Evolutionary conservation across 768 basidiomycete species (phyloP), one percentile per base, ranked within the genome.

Genomic region (Pleurotus citrinopileatus): DNA sequence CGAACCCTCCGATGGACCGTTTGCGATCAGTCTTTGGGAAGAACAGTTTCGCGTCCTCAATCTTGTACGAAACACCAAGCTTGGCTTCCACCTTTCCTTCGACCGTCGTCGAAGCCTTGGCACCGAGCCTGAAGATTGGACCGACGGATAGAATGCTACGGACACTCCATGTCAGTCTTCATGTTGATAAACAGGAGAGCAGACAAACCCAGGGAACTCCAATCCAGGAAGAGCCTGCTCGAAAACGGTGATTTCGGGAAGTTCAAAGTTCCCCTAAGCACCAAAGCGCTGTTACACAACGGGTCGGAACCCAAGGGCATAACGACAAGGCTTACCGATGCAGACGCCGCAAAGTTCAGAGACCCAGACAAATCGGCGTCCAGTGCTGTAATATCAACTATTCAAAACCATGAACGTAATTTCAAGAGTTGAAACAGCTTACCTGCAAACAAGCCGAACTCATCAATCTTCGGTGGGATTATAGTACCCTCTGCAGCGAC

Each of bases 61-160:
- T 55, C 26, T 44, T 61, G 61, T 73, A 75, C 0, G 61, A 60
- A 13, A 76, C 48, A 15, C 61, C 66, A 36, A 73, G 66, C 6
- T 43, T 65, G 27, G 70, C 45, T 55, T 70, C 62, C 23, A 71
- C 59, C 40, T 68, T 59, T 13, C 73, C 57, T 27, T 70, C 72
- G 17, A 76, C 55, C 8, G 44, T 57, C 0, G 67, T 67, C 0
- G 34, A 55, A 1, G 61, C 65, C 50, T 65, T 57, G 1, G 61
- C 74, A 13, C 63, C 56, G 43, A 76, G 59, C 28, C 68, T 59
- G 66, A 76, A 76, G 1, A 65, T 64, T 7, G 76, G 74, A 3
- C 74, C 76, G 26, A 78, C 40, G 13, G 61, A 65, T 12, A 78
- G 61, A 56, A 78, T 67, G 4, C 74, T 72, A 42, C 8, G 9